phyloP scores from a whole-genome alignment of 345 rosid species.

The Syzygium aromaticum region DNA sequence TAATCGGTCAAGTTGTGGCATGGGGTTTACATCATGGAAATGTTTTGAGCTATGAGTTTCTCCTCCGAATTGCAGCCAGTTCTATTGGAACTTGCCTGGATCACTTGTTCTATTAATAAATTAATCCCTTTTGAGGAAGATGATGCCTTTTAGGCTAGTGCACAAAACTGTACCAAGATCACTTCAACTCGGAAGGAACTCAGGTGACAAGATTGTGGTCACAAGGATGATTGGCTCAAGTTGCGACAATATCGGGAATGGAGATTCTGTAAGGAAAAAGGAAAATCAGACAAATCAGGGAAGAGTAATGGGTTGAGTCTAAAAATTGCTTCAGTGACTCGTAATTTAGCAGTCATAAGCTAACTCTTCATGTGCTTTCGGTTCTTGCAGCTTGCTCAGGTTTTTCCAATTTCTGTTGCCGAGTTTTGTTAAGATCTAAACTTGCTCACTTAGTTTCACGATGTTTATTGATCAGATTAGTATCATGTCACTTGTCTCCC shows the following conservation, averaged over 20 bases:
- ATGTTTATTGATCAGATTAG: background rate
- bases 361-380: background rate
- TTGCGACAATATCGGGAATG: background rate
- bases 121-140: background rate
- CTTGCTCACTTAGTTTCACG: background rate
- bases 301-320: background rate
- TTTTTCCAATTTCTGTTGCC: background rate
- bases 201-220: background rate
- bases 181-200: background rate
- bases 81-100: background rate
- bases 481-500: background rate
- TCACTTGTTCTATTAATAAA: background rate
- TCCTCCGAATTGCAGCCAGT: background rate
- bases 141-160: background rate
- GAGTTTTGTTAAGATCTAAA: background rate
- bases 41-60: background rate
- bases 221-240: background rate
- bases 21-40: background rate
- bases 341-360: background rate
- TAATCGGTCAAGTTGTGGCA: background rate
- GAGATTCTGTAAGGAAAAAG: background rate
- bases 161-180: background rate
- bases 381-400: background rate
- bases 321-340: background rate
- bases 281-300: background rate